Conservation (phyloP, 495 filamentous ascomycete genomes). For the Trypethelium eluteriae region DNA sequence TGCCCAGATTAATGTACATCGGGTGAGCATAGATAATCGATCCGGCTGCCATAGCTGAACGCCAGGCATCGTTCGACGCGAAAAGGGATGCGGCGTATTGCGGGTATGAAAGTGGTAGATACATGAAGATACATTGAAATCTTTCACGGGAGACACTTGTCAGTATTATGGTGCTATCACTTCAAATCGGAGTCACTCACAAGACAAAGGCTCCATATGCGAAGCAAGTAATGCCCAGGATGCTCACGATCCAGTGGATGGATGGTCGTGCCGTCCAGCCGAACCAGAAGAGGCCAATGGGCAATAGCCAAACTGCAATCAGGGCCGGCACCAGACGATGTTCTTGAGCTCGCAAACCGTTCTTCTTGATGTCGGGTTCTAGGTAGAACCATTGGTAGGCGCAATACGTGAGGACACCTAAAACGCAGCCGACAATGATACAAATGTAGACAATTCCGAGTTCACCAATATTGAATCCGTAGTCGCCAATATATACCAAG, state of each 20-base stretch:
- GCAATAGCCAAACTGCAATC: constrained; percentile 43
- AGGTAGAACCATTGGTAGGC: constrained; percentile 44
- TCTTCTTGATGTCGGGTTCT: constrained; percentile 40
- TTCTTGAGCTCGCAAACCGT: constrained; percentile 43
- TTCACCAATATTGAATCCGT: constrained; percentile 52
- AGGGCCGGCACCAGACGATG: constrained; percentile 46
- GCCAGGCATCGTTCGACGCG: constrained; percentile 51
- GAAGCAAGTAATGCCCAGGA: constrained; percentile 5
- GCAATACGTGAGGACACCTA: constrained; percentile 46
- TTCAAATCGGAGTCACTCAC: not conserved
- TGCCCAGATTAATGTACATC: constrained; percentile 48
- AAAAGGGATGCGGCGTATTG: constrained; percentile 52
- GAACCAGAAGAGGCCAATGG: constrained; percentile 50
- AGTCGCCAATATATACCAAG: constrained; percentile 52
- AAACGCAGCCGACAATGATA: constrained; percentile 48
- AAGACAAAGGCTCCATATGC: not conserved
- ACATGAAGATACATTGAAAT: constrained; percentile 42
- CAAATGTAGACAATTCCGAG: constrained; percentile 57
- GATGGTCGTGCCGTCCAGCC: constrained; percentile 46
- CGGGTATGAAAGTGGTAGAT: constrained; percentile 52
- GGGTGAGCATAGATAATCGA: constrained; percentile 48
- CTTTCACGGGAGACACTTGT: not conserved
- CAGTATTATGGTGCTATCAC: not conserved
- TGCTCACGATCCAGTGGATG: constrained; percentile 50
- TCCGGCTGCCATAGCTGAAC: constrained; percentile 46